Percentiles rank a stretch among this genome's conserved stretches.
phyloP scores from a whole-genome alignment of 2,329 filamentous ascomycete genomes.

The Ciborinia camelliae region DNA sequence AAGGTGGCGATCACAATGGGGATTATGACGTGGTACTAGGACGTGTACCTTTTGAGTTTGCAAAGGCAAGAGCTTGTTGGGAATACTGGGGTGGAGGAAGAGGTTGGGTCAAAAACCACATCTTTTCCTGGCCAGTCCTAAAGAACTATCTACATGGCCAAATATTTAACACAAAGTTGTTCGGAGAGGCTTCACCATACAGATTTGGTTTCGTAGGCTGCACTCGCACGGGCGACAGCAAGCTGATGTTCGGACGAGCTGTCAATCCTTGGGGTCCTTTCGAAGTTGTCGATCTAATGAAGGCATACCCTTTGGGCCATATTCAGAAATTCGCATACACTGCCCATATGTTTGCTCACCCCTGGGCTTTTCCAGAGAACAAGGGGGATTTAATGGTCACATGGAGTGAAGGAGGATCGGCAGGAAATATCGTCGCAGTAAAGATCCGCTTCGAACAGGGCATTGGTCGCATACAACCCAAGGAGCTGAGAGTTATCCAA shows the following conservation, averaged over 20 bases:
- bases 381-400: slow-evolving; percentile 27
- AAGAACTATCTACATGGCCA: slow-evolving; percentile 26
- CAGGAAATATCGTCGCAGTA: slow-evolving; percentile 25
- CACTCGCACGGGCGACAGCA: slow-evolving; percentile 22
- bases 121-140: slow-evolving; percentile 18
- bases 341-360: slow-evolving; percentile 29
- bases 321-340: slow-evolving; percentile 12
- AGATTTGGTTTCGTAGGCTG: slow-evolving; percentile 26
- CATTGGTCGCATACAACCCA: slow-evolving; percentile 14
- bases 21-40: slow-evolving; percentile 25
- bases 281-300: slow-evolving; percentile 19
- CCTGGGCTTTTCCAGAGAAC: slow-evolving; percentile 25
- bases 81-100: slow-evolving; percentile 22
- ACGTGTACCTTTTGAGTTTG: slow-evolving; percentile 13
- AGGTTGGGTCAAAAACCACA: slow-evolving; percentile 18
- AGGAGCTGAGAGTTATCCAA: background rate
- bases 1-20: slow-evolving; percentile 19
- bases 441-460: slow-evolving; percentile 21
- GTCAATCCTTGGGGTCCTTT: slow-evolving; percentile 25
- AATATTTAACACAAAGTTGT: slow-evolving; percentile 27
- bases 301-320: slow-evolving; percentile 16
- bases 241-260: slow-evolving; percentile 25
- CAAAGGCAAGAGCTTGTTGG: slow-evolving; percentile 13
- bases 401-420: slow-evolving; percentile 27
- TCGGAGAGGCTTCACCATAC: slow-evolving; percentile 22